These are phyloP conservation scores for Candida anutae DNA, from an alignment of 1,139 yeast genomes.

Conservation along the genomic window DNA sequence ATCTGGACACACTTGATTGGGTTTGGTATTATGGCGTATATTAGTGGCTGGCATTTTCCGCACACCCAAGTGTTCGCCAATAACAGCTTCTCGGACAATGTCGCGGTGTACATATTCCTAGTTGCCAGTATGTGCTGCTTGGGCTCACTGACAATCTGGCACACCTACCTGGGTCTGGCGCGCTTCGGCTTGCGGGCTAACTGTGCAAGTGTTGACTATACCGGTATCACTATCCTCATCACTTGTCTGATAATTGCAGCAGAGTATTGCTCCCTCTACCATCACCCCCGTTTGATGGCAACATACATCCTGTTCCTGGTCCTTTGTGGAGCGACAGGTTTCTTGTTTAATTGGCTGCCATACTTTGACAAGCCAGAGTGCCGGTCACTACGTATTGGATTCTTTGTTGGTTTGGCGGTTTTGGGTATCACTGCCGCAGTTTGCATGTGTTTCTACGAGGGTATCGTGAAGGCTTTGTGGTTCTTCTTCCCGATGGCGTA, in stretches of 20 bases:
- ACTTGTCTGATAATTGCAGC: conserved; percentile 86
- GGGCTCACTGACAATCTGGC: conserved; percentile 79
- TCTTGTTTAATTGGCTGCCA: conserved; percentile 83
- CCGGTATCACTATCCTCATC: conserved; percentile 86
- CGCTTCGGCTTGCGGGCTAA: conserved; percentile 53
- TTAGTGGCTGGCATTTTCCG: conserved; percentile 61
- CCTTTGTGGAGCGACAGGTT: conserved; percentile 63
- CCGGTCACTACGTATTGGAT: conserved; percentile 70
- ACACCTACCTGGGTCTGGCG: conserved; percentile 79
- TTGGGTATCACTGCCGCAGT: conserved; percentile 65
- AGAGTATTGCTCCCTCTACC: conserved; percentile 71
- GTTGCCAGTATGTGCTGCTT: conserved; percentile 72
- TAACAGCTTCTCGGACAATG: conserved; percentile 40
- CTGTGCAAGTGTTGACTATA: conserved; percentile 91
- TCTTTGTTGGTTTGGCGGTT: conserved; percentile 72
- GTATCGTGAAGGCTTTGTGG: conserved; percentile 40
- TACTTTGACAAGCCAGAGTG: conserved; percentile 83
- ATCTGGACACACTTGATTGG: conserved; percentile 92
- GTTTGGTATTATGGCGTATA: conserved; percentile 45
- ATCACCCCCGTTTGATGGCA: conserved; percentile 43
- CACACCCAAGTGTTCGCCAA: conserved; percentile 29
- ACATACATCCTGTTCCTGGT: conserved; percentile 55
- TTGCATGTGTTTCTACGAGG: conserved; percentile 50
- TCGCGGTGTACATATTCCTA: conserved; percentile 56
- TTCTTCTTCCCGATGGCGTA: conserved; percentile 56